A percentile compares a stretch with the other conserved stretches of the same genome.
phyloP scores from a whole-genome alignment of 495 filamentous ascomycete genomes.

The Arthonia radiata region DNA sequence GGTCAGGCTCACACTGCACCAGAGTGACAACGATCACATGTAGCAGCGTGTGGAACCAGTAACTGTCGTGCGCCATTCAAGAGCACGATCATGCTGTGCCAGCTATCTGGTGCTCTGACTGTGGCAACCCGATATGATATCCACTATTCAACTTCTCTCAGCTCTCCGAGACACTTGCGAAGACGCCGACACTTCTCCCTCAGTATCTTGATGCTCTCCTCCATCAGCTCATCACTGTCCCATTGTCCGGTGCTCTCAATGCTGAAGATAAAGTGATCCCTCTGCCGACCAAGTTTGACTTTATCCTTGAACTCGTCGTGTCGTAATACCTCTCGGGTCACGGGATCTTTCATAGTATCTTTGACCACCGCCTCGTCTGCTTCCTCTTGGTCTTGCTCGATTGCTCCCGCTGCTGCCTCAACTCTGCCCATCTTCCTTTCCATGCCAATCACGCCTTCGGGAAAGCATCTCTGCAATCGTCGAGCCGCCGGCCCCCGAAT shows the following conservation, averaged over 20 bases:
- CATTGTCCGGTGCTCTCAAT: conserved; percentile 90
- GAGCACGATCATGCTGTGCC: too few relatives aligned
- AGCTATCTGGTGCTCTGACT: too few relatives aligned
- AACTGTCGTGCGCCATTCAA: too few relatives aligned
- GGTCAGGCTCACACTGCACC: too few relatives aligned
- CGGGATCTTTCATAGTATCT: conserved; percentile 70
- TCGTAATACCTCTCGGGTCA: conserved; percentile 72
- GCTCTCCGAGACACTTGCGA: too few relatives aligned
- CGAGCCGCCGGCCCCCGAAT: conserved; percentile 67
- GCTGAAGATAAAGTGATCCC: conserved; percentile 94
- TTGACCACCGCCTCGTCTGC: conserved; percentile 69
- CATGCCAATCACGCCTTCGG: conserved; percentile 61
- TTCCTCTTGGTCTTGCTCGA: conserved; percentile 42
- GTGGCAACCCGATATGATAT: too few relatives aligned
- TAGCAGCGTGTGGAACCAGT: too few relatives aligned
- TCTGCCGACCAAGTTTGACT: conserved; percentile 69
- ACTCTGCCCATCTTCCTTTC: conserved; percentile 30
- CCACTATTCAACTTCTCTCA: too few relatives aligned
- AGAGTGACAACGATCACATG: too few relatives aligned
- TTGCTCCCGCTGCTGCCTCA: too few relatives aligned
- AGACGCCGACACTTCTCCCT: conserved; percentile 66
- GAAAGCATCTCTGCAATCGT: conserved; percentile 82
- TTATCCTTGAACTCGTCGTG: conserved; percentile 86
- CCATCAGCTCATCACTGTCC: conserved; percentile 68
- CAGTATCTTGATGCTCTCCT: conserved; percentile 63